Evolutionary conservation across 805 yeast species (phyloP).

Genomic region (Ogataea henricii): DNA sequence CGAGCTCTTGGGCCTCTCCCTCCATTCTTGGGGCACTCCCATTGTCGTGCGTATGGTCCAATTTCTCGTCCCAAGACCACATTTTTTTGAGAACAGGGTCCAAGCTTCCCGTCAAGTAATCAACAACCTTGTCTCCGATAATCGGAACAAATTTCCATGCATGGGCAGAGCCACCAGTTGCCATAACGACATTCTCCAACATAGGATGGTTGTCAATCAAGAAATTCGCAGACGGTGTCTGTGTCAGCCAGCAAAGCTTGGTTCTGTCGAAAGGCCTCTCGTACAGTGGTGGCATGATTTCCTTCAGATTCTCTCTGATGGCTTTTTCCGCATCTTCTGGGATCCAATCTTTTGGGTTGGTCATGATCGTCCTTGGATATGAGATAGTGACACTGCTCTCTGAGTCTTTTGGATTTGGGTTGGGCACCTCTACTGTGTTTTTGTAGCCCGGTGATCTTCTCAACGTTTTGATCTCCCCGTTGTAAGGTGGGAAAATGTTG

Average conservation of each 20-base stretch:
- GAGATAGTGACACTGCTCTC: constrained; percentile 16
- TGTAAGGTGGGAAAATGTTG: constrained; percentile 30
- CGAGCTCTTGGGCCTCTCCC: constrained; percentile 27
- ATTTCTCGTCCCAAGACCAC: constrained; percentile 30
- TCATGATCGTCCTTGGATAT: constrained; percentile 26
- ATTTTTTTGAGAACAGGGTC: constrained; percentile 19
- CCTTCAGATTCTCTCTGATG: constrained; percentile 23
- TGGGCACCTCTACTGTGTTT: constrained; percentile 20
- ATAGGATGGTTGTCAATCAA: constrained; percentile 28
- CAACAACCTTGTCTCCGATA: constrained; percentile 30
- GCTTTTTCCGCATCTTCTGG: constrained; percentile 29
- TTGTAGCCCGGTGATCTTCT: constrained; percentile 32
- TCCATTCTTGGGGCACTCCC: constrained; percentile 32
- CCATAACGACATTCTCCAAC: constrained; percentile 23
- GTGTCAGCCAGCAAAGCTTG: constrained; percentile 31
- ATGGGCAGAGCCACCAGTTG: constrained; percentile 33
- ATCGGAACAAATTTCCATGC: constrained; percentile 33
- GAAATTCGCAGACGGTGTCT: constrained; percentile 28
- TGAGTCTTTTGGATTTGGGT: constrained; percentile 21
- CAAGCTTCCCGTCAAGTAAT: constrained; percentile 21
- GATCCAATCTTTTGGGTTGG: constrained; percentile 28
- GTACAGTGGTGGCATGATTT: constrained; percentile 26
- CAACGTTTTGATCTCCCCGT: constrained; percentile 29
- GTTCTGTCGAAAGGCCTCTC: constrained; percentile 30
- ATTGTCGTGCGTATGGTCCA: constrained; percentile 14